A percentile compares a stretch with the other conserved stretches of the same genome.
Evolutionary conservation across 371 early-diverging fungal genomes (phyloP).

Genomic region (Saksenaea vasiformis): DNA sequence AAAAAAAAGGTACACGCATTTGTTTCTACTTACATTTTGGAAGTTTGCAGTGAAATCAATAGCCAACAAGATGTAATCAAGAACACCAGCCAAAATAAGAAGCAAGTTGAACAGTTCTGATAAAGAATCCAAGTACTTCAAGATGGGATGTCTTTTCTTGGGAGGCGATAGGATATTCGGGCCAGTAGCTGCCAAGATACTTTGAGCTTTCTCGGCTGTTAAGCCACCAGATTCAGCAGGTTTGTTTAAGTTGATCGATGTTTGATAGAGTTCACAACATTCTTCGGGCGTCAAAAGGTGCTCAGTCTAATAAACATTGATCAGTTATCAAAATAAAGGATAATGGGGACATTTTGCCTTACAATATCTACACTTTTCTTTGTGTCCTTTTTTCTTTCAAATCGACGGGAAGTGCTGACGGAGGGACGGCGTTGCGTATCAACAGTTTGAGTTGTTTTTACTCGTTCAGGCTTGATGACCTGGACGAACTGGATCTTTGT

Average conservation of each 20-base stretch:
- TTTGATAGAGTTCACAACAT: constrained; percentile 59
- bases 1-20: not conserved
- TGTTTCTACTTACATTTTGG: constrained; percentile 59
- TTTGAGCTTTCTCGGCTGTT: constrained; percentile 57
- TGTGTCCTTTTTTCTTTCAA: constrained; percentile 14
- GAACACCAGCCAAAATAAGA: constrained; percentile 81
- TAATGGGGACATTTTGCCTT: constrained; percentile 12
- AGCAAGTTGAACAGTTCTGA: constrained; percentile 83
- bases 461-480: constrained; percentile 27
- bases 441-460: constrained; percentile 27
- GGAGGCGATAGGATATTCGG: constrained; percentile 89
- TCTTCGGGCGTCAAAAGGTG: constrained; percentile 76
- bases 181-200: constrained; percentile 68
- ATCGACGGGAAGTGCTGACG: constrained; percentile 27
- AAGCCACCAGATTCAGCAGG: constrained; percentile 78
- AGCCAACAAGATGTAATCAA: constrained; percentile 74
- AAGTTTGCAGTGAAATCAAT: constrained; percentile 72
- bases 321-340: not conserved
- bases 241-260: constrained; percentile 55
- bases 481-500: constrained; percentile 22
- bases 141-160: constrained; percentile 70
- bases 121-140: constrained; percentile 76
- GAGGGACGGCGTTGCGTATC: constrained; percentile 35
- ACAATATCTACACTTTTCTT: constrained; percentile 41
- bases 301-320: constrained; percentile 49